A percentile compares a stretch with the other conserved stretches of the same genome.
These are phyloP conservation scores for Prunus armeniaca DNA, from an alignment of 306 rosid genomes.

Conservation along the genomic window DNA sequence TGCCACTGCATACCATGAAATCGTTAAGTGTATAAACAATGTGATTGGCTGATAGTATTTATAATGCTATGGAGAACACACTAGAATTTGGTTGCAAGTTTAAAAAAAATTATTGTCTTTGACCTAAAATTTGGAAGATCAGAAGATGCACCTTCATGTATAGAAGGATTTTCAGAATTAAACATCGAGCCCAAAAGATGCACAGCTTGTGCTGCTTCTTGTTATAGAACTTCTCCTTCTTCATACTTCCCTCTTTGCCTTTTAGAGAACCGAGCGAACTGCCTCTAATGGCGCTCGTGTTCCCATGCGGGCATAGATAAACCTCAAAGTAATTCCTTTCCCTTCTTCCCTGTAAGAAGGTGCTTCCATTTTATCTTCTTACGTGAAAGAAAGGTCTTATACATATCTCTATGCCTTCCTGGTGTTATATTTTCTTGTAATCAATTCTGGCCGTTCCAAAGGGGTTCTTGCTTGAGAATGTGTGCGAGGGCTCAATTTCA, in stretches of 20 bases:
- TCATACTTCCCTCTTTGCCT: neutral
- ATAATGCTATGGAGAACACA: neutral
- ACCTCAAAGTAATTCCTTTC: neutral
- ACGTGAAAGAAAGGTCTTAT: slow-evolving; percentile 3
- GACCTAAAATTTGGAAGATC: neutral
- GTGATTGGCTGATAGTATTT: neutral
- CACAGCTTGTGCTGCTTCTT: neutral
- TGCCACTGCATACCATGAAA: neutral
- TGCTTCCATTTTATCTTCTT: neutral
- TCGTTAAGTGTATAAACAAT: neutral
- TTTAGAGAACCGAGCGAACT: slow-evolving; percentile 3
- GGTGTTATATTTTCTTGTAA: neutral
- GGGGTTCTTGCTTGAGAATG: neutral
- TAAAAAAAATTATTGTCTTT: neutral
- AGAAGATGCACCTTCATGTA: neutral
- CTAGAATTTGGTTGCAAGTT: neutral
- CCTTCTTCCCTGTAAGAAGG: neutral
- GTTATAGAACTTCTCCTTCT: neutral
- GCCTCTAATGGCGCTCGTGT: neutral
- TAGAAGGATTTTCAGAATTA: neutral
- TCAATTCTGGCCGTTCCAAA: neutral
- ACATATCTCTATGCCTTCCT: neutral
- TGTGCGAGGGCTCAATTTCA: slow-evolving; percentile 15
- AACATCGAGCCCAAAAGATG: too few species aligned
- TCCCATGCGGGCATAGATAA: slow-evolving; percentile 4